A percentile compares a stretch with the other conserved stretches of the same genome.
phyloP scores from a whole-genome alignment of 1,284 basidiomycete species.

The Ustilago shanxiensis region DNA sequence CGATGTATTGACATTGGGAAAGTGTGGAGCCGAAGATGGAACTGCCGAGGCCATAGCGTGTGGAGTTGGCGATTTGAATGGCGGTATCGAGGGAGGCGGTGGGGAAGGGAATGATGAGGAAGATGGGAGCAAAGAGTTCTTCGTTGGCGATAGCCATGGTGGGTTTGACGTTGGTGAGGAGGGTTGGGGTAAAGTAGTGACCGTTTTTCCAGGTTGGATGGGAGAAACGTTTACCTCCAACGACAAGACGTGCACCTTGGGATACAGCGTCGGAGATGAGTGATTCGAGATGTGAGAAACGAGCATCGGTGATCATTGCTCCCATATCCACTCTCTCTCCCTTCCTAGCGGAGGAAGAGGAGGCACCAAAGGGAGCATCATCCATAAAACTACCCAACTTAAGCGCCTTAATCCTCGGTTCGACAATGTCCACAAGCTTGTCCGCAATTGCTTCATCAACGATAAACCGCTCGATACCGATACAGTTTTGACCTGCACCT shows the following conservation, averaged over 20 bases:
- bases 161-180: constrained; percentile 83
- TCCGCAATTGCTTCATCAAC: constrained; percentile 83
- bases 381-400: constrained; percentile 62
- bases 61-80: constrained; percentile 85
- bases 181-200: constrained; percentile 87
- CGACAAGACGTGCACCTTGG: constrained; percentile 79
- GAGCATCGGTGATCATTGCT: constrained; percentile 80
- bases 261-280: constrained; percentile 80
- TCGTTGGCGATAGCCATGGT: constrained; percentile 65
- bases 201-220: constrained; percentile 78
- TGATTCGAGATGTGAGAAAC: constrained; percentile 79
- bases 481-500: constrained; percentile 95
- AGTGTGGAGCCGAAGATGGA: constrained; percentile 91
- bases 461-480: constrained; percentile 86
- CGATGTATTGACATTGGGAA: constrained; percentile 81
- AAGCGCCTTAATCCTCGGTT: constrained; percentile 55
- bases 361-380: constrained; percentile 54
- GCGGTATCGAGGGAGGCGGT: constrained; percentile 86
- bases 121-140: constrained; percentile 66
- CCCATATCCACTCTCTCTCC: constrained; percentile 76
- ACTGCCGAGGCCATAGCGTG: constrained; percentile 90
- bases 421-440: constrained; percentile 74
- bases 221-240: constrained; percentile 77
- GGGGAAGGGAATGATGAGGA: constrained; percentile 64
- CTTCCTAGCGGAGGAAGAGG: not conserved